Evolutionary conservation across 768 basidiomycete genomes (phyloP), one percentile per base, ranked within the genome.

Genomic region (Lactifluus hygrophoroides): DNA sequence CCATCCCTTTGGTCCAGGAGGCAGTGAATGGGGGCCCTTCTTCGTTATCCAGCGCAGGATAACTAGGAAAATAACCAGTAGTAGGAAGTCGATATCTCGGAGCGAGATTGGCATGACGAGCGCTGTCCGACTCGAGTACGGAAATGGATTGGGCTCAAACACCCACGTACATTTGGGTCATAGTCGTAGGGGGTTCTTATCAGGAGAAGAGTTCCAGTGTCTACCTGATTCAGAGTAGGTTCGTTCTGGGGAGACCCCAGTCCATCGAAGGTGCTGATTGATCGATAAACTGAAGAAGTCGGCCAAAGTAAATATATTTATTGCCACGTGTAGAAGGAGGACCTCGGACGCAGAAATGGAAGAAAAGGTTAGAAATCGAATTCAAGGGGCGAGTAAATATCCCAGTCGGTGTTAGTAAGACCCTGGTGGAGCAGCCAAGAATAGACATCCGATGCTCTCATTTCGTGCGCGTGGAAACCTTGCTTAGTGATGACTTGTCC

Each of bases 1-100:
- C 48, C 48, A 51, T 35, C 56, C 56, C 37, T 51, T 50, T 5
- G 56, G 56, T 8, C 56, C 56, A 28, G 56, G 56, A 27, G 56
- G 56, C 7, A 51, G 34, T 16, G 56, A 28, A 40, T 19, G 54
- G 5, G 35, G 27, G 0, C 46, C 9, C 21, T 46, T 56, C 27
- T 28, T 56, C 37, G 44, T 7, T 30, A 25, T 34, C 53, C 43
- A 35, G 44, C 32, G 32, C 23, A 54, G 23, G 13, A 32, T 23
- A 3, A 46, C 34, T 37, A 46, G 16, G 17, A 21, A 8, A 14
- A 37, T 17, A 13, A 9, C 34, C 30, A 54, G 32, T 25, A 53
- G 14, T 8, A 44, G 25, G 19, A 53, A 5, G 21, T 53, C 52
- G 21, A 21, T 8, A n/a, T 4, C 27, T 8, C 19, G 32, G 1